Evolutionary conservation across 2,329 filamentous ascomycete species (phyloP).

Genomic region (Fusarium bulbicola): DNA sequence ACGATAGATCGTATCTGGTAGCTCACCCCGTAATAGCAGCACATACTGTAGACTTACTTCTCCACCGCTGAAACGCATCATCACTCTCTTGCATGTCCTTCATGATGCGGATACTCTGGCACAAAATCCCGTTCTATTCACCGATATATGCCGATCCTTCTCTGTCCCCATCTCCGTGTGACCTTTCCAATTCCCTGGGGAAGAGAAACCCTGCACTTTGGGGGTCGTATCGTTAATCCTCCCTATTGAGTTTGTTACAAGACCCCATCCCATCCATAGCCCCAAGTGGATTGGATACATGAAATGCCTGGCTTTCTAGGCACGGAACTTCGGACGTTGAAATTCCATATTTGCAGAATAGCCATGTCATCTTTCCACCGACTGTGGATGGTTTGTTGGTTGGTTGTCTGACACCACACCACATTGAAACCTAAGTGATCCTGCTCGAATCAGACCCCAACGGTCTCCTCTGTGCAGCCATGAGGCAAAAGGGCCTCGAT

Average conservation of each 20-base stretch:
- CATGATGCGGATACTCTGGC: conserved; percentile 1
- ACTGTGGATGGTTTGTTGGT: background rate
- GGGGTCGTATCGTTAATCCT: background rate
- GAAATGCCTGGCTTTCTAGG: background rate
- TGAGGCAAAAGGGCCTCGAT: conserved; percentile 1
- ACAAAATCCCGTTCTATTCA: conserved; percentile 10
- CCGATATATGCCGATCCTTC: conserved; percentile 14
- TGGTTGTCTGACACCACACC: background rate
- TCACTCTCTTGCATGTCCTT: conserved; percentile 3
- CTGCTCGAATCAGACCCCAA: background rate
- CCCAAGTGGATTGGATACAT: conserved; percentile 1
- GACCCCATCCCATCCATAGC: conserved; percentile 3
- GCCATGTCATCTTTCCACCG: background rate
- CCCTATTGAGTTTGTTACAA: conserved; percentile 10
- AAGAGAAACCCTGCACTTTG: conserved; percentile 16
- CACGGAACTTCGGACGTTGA: background rate
- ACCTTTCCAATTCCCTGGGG: conserved; percentile 8
- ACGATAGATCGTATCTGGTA: background rate
- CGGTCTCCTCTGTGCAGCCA: conserved; percentile 10
- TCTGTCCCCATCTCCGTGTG: background rate
- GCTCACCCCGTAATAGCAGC: background rate
- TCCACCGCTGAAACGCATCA: background rate
- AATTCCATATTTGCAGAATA: conserved; percentile 1
- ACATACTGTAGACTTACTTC: background rate
- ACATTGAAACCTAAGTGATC: background rate